Evolutionary conservation across 2,329 filamentous ascomycete genomes (phyloP).

Genomic region (Curvularia verruculosa): DNA sequence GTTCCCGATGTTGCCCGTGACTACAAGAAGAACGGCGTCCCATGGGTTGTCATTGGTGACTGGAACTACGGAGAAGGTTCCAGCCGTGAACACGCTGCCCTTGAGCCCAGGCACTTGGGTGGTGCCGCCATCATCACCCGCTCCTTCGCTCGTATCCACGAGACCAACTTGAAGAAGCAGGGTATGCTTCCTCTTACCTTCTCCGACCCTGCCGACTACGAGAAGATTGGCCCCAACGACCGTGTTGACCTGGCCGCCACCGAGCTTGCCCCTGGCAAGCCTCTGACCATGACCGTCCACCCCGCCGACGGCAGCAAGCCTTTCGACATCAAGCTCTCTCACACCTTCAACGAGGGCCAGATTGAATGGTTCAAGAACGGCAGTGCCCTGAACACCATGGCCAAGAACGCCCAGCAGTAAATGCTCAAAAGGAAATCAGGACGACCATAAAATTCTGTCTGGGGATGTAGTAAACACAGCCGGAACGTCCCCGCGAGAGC

Average conservation of each 20-base stretch:
- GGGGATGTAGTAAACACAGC: slow-evolving; percentile 44
- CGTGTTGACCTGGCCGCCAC: slow-evolving; percentile 90
- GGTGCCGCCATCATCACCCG: slow-evolving; percentile 96
- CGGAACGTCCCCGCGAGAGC: slow-evolving; percentile 29
- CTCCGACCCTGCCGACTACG: slow-evolving; percentile 92
- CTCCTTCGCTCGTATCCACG: slow-evolving; percentile 98
- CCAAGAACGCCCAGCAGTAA: slow-evolving; percentile 63
- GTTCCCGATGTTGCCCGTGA: slow-evolving; percentile 94
- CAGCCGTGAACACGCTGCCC: slow-evolving; percentile 96
- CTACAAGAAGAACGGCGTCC: slow-evolving; percentile 96
- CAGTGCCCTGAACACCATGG: slow-evolving; percentile 97
- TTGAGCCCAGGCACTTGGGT: slow-evolving; percentile 96
- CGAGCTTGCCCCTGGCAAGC: slow-evolving; percentile 89
- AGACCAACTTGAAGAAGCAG: slow-evolving; percentile 99
- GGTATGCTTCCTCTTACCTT: slow-evolving; percentile 99
- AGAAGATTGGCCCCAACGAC: slow-evolving; percentile 93
- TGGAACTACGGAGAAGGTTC: slow-evolving; percentile 99
- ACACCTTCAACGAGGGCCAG: slow-evolving; percentile 98
- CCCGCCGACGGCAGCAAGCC: slow-evolving; percentile 77
- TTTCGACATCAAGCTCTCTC: slow-evolving; percentile 83
- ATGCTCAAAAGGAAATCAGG: slow-evolving; percentile 13
- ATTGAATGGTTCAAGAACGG: slow-evolving; percentile 99
- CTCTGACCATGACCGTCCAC: slow-evolving; percentile 89
- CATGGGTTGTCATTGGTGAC: slow-evolving; percentile 98
- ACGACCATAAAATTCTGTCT: slow-evolving; percentile 26